Evolutionary conservation across 1,284 basidiomycete species (phyloP).

Genomic region (Trichosporon coremiiforme): DNA sequence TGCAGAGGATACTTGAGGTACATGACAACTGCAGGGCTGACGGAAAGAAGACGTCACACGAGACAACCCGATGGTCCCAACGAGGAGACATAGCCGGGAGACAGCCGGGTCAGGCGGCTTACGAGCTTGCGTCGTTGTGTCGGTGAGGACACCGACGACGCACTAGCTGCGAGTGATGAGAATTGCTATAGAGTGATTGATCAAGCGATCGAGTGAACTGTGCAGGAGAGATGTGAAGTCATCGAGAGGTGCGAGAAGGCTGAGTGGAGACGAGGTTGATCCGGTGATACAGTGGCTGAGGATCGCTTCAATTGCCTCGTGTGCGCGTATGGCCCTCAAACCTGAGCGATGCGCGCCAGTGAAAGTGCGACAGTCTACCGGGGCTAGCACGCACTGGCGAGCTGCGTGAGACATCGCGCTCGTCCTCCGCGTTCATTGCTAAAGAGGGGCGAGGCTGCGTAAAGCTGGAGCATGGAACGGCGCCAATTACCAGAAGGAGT

Average conservation of each 20-base stretch:
- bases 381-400: neutral
- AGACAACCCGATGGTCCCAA: no score
- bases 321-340: neutral
- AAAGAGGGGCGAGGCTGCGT: neutral
- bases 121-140: no score
- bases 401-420: neutral
- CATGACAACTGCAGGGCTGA: no score
- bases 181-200: no score
- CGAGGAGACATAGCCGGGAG: no score
- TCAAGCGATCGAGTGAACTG: neutral
- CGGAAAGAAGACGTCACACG: no score
- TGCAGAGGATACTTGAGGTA: no score
- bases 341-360: constrained; percentile 1
- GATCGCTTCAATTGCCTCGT: neutral
- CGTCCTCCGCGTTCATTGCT: neutral
- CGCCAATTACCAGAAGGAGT: neutral
- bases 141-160: no score
- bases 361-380: neutral
- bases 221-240: no score
- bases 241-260: no score
- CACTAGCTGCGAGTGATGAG: no score
- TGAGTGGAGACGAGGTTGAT: neutral
- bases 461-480: neutral
- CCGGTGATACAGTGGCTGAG: neutral
- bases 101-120: no score